phyloP scores from a whole-genome alignment of 2,329 filamentous ascomycete genomes.

The Teratosphaeria pseudoeucalypti region DNA sequence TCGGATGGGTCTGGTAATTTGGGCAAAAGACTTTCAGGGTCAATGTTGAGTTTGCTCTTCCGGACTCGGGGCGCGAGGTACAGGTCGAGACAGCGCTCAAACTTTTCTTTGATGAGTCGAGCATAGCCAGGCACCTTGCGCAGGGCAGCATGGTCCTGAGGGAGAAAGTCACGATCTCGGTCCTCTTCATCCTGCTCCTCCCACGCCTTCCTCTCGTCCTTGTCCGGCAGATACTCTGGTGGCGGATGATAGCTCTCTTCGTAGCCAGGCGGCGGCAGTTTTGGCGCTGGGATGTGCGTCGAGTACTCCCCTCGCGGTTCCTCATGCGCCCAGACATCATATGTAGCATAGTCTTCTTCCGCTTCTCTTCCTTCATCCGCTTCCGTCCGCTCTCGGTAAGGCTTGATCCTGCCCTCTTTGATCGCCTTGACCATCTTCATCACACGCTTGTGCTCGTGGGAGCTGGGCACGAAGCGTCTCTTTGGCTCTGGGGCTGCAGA shows the following conservation, averaged over 20 bases:
- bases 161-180: conserved; percentile 77
- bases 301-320: conserved; percentile 68
- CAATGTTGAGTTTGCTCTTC: conserved; percentile 91
- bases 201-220: conserved; percentile 76
- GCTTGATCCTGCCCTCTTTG: conserved; percentile 82
- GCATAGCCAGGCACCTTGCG: conserved; percentile 89
- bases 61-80: conserved; percentile 88
- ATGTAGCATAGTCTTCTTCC: conserved; percentile 60
- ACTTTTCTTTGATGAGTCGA: conserved; percentile 85
- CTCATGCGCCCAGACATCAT: conserved; percentile 94
- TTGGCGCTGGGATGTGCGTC: conserved; percentile 93
- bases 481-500: conserved; percentile 94
- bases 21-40: conserved; percentile 81
- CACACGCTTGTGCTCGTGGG: conserved; percentile 89
- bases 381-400: conserved; percentile 69
- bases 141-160: conserved; percentile 69
- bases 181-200: conserved; percentile 81
- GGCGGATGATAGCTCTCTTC: conserved; percentile 96
- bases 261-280: conserved; percentile 84
- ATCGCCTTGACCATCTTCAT: conserved; percentile 98
- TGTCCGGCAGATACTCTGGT: conserved; percentile 80
- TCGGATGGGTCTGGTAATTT: conserved; percentile 91
- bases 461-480: conserved; percentile 87
- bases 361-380: conserved; percentile 46
- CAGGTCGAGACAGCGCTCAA: conserved; percentile 87